Percentiles rank a stretch among this genome's conserved stretches.
These are phyloP conservation scores for Forsythia suspensa DNA, from an alignment of 257 asterid genomes.

Conservation along the genomic window DNA sequence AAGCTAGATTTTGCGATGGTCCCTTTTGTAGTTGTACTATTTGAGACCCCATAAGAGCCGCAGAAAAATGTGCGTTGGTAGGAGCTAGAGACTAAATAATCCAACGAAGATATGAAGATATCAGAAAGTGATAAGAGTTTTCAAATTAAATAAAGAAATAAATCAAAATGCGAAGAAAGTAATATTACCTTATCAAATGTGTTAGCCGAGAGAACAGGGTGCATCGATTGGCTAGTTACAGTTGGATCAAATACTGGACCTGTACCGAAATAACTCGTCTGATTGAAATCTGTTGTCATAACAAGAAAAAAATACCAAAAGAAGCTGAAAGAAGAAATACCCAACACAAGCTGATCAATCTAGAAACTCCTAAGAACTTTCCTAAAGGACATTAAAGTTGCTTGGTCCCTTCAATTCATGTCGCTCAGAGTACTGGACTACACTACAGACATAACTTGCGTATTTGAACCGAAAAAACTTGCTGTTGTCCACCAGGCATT, in stretches of 20 bases:
- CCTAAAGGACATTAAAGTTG: neutral
- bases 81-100: slow-evolving; percentile 43
- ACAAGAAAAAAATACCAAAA: neutral
- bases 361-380: neutral
- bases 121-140: slow-evolving; percentile 14
- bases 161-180: neutral
- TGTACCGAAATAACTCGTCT: slow-evolving; percentile 31
- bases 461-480: neutral
- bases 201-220: slow-evolving; percentile 30
- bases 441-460: neutral
- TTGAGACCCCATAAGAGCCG: slow-evolving; percentile 45
- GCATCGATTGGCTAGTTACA: slow-evolving; percentile 45
- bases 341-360: neutral
- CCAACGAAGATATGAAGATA: slow-evolving; percentile 21
- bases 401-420: neutral
- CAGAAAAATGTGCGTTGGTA: slow-evolving; percentile 41
- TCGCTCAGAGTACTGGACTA: neutral
- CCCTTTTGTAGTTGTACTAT: slow-evolving; percentile 45
- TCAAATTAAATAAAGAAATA: neutral
- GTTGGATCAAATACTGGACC: slow-evolving; percentile 48
- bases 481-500: no score
- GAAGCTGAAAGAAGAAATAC: neutral
- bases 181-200: slow-evolving; percentile 52
- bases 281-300: slow-evolving; percentile 17
- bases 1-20: slow-evolving; percentile 35